phyloP scores from a whole-genome alignment of 257 asterid species.

The Penstemon davidsonii region DNA sequence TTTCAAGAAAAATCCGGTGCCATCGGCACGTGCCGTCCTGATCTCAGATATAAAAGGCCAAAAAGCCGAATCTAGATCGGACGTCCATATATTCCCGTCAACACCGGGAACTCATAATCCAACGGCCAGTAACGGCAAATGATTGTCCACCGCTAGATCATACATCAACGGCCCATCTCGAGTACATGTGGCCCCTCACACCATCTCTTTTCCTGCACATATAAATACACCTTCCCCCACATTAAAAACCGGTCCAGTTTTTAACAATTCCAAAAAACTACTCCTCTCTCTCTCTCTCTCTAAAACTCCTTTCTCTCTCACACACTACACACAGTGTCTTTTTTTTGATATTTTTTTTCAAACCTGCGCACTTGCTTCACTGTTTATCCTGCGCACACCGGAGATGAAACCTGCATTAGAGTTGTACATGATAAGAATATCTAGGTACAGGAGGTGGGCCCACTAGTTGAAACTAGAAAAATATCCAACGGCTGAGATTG shows the following conservation, averaged over 20 bases:
- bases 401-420: slow-evolving; percentile 69
- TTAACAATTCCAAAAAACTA: slow-evolving; percentile 33
- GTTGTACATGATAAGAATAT: slow-evolving; percentile 38
- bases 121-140: slow-evolving; percentile 31
- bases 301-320: background rate
- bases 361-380: slow-evolving; percentile 31
- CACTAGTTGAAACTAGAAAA: slow-evolving; percentile 21
- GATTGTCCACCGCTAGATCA: slow-evolving; percentile 29
- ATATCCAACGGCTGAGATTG: slow-evolving; percentile 27
- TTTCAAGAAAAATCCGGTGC: background rate
- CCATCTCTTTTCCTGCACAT: slow-evolving; percentile 30
- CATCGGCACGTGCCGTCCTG: slow-evolving; percentile 44
- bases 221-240: slow-evolving; percentile 38
- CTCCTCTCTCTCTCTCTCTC: slow-evolving; percentile 29
- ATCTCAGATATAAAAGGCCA: slow-evolving; percentile 19
- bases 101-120: slow-evolving; percentile 41
- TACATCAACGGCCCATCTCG: slow-evolving; percentile 39
- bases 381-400: slow-evolving; percentile 41
- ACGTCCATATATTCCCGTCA: slow-evolving; percentile 43
- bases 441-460: slow-evolving; percentile 52
- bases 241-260: slow-evolving; percentile 44
- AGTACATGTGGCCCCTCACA: slow-evolving; percentile 45
- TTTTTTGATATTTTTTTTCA: slow-evolving; percentile 13
- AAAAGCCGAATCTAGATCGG: slow-evolving; percentile 45
- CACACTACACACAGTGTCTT: slow-evolving; percentile 15